Evolutionary conservation across 2,329 filamentous ascomycete genomes (phyloP).

Genomic region (Ascomycota sp.): DNA sequence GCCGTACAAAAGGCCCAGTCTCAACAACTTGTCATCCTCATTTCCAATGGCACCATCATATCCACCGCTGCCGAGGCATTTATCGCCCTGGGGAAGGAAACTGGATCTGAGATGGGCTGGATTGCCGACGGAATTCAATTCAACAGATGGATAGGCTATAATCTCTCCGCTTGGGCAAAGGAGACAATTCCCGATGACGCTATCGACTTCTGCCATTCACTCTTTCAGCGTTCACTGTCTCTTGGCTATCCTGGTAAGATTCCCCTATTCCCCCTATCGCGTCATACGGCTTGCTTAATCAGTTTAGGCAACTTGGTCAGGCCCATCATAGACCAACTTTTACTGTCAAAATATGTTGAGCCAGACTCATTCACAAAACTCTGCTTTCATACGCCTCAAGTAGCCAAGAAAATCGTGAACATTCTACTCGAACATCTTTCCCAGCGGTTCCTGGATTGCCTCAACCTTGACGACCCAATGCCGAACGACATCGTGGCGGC

Average conservation of each 20-base stretch:
- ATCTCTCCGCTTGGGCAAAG: conserved; percentile 27
- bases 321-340: conserved; percentile 13
- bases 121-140: conserved; percentile 41
- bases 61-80: conserved; percentile 33
- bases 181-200: conserved; percentile 13
- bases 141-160: conserved; percentile 47
- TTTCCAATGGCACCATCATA: conserved; percentile 26
- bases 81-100: conserved; percentile 19
- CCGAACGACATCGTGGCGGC: conserved; percentile 26
- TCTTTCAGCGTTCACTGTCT: conserved; percentile 38
- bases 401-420: conserved; percentile 8
- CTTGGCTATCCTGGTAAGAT: conserved; percentile 48
- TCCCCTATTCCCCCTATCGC: too few species aligned
- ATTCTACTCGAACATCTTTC: conserved; percentile 20
- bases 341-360: conserved; percentile 11
- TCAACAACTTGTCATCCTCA: conserved; percentile 17
- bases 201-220: conserved; percentile 19
- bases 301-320: conserved; percentile 19
- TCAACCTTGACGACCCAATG: conserved; percentile 11
- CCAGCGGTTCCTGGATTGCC: conserved; percentile 17
- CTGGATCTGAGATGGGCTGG: conserved; percentile 24
- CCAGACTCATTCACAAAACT: conserved; percentile 9
- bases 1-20: conserved; percentile 11
- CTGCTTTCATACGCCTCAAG: conserved; percentile 9
- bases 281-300: conserved; percentile 3